Percentiles rank a stretch among this genome's conserved stretches.
Evolutionary conservation across 352 stramenopile genomes (phyloP).

Genomic region (Pythium graminicola): DNA sequence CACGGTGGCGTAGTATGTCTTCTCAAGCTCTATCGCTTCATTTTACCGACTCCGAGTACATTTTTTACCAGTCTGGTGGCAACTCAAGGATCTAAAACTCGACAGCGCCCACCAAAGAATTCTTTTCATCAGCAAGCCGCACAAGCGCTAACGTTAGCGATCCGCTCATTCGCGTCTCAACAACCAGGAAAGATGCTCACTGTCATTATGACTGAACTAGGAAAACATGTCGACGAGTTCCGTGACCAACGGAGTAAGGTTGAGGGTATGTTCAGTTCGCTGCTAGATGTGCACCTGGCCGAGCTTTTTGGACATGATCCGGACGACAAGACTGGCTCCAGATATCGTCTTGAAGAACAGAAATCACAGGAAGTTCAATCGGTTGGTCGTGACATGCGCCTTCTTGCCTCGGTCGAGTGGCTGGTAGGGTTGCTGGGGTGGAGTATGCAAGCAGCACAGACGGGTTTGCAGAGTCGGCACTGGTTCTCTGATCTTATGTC

Average conservation of each 20-base stretch:
- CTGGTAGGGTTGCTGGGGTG: constrained; percentile 65
- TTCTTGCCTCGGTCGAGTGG: constrained; percentile 71
- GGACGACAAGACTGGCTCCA: neutral
- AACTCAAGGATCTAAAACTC: constrained; percentile 1
- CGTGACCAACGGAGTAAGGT: constrained; percentile 34
- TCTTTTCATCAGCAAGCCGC: constrained; percentile 87
- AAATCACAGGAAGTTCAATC: constrained; percentile 31
- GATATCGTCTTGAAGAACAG: constrained; percentile 1
- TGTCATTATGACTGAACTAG: constrained; percentile 57
- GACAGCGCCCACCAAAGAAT: neutral
- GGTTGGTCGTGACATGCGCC: constrained; percentile 58
- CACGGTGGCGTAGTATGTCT: constrained; percentile 86
- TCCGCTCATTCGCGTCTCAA: constrained; percentile 86
- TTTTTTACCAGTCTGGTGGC: constrained; percentile 61
- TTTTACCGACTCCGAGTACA: constrained; percentile 75
- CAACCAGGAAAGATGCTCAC: constrained; percentile 80
- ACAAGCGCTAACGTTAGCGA: constrained; percentile 80
- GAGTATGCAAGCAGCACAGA: constrained; percentile 71
- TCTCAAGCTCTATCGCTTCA: constrained; percentile 84
- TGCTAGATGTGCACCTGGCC: constrained; percentile 53
- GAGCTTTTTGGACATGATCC: constrained; percentile 30
- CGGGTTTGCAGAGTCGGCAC: constrained; percentile 58
- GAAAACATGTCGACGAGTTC: constrained; percentile 42
- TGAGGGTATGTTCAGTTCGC: constrained; percentile 50
- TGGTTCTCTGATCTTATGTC: constrained; percentile 74